Conservation (phyloP, 2,329 filamentous ascomycete genomes). For the Ceratocystis lukuohia region DNA sequence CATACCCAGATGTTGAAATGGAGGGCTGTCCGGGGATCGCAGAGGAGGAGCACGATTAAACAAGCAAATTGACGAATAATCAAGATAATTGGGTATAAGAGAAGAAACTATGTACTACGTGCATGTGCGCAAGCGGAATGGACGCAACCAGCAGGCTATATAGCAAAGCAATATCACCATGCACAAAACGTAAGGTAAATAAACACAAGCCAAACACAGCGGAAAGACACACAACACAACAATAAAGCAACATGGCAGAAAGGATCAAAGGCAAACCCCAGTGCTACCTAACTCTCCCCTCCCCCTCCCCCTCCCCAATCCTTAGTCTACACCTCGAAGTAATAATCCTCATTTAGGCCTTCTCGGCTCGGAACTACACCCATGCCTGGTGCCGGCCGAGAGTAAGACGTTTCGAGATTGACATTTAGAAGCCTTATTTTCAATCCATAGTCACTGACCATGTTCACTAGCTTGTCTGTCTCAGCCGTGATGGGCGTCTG, state of each 20-base stretch:
- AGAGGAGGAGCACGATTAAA: constrained; percentile 63
- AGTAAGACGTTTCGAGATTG: constrained; percentile 62
- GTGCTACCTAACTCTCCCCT: neutral
- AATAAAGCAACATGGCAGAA: neutral
- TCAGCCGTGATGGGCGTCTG: constrained; percentile 95
- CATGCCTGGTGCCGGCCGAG: constrained; percentile 52
- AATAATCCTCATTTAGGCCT: constrained; percentile 84
- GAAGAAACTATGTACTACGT: constrained; percentile 1
- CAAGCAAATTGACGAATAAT: neutral
- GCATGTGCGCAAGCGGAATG: neutral
- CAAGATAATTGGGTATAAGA: constrained; percentile 2
- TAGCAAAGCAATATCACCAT: neutral
- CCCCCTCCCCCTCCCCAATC: neutral
- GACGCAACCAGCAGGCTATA: neutral
- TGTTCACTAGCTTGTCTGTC: constrained; percentile 74
- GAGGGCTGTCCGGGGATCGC: constrained; percentile 78
- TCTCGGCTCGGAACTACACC: constrained; percentile 69
- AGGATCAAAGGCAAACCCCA: neutral
- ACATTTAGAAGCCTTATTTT: constrained; percentile 90
- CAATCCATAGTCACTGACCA: constrained; percentile 80
- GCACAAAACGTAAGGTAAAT: neutral
- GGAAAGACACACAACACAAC: neutral
- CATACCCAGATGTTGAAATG: constrained; percentile 60
- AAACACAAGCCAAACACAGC: neutral
- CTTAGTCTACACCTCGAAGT: constrained; percentile 55